phyloP scores from a whole-genome alignment of 1,284 basidiomycete species.

The Ganoderma meredithae region DNA sequence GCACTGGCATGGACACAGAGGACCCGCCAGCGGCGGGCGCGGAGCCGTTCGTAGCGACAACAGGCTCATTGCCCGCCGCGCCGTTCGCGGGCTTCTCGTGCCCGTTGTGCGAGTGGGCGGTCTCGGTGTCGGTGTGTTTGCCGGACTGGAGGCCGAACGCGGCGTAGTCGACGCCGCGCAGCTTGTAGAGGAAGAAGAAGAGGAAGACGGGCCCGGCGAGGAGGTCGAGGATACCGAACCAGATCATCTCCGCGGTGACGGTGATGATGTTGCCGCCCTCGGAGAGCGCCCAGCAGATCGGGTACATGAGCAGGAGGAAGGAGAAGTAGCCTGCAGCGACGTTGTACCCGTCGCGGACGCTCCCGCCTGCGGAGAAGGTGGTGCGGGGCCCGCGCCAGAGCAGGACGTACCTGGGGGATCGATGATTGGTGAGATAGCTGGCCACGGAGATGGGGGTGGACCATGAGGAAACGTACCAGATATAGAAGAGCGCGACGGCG shows the following conservation, averaged over 20 bases:
- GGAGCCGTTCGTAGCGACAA: not conserved
- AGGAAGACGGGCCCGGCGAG: constrained; percentile 61
- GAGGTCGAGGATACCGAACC: constrained; percentile 69
- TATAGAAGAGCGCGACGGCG: constrained; percentile 53
- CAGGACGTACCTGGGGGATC: constrained; percentile 40
- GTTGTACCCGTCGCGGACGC: constrained; percentile 51
- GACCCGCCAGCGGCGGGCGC: not conserved
- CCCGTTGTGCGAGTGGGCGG: not conserved
- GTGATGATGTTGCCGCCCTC: constrained; percentile 57
- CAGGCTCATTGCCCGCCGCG: not conserved
- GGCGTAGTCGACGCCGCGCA: constrained; percentile 41
- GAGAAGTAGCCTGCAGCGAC: constrained; percentile 50
- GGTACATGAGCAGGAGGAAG: constrained; percentile 61
- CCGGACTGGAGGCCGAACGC: constrained; percentile 40
- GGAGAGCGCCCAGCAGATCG: constrained; percentile 53
- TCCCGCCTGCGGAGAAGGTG: constrained; percentile 46
- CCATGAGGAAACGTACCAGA: constrained; percentile 46
- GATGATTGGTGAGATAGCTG: not conserved
- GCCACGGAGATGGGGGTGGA: not conserved
- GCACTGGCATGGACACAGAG: not conserved
- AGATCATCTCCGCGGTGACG: constrained; percentile 55
- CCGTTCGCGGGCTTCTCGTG: not conserved
- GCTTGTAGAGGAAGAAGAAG: constrained; percentile 41
- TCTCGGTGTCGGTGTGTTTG: constrained; percentile 35
- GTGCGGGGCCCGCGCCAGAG: constrained; percentile 42